Percentiles rank a stretch among this genome's conserved stretches.
Conservation (phyloP, 2,329 filamentous ascomycete genomes). For the Clonostachys rhizophaga region DNA sequence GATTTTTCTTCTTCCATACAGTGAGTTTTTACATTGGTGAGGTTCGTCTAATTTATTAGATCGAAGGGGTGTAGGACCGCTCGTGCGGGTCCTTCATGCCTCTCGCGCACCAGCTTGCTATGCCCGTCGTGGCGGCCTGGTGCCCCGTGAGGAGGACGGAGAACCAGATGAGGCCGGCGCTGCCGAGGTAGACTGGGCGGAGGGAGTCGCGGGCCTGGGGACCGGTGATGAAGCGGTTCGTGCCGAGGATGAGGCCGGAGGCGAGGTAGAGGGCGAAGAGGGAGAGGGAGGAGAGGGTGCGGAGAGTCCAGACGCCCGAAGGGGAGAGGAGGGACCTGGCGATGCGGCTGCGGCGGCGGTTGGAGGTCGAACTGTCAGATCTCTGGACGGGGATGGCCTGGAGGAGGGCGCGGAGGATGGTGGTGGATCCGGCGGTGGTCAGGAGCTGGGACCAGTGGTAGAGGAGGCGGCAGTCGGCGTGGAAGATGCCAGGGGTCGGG, state of each 20-base stretch:
- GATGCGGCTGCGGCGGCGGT: not conserved
- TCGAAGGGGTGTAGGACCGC: too few species aligned
- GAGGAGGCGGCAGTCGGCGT: not conserved
- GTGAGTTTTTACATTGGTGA: too few species aligned
- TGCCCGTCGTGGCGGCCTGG: not conserved
- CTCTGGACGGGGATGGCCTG: not conserved
- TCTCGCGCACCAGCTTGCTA: not conserved
- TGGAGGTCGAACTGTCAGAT: not conserved
- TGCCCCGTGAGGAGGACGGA: not conserved
- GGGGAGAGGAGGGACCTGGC: not conserved
- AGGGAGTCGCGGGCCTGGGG: slow-evolving; percentile 20
- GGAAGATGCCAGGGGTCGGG: not conserved
- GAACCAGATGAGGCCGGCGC: not conserved
- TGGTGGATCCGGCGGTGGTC: not conserved
- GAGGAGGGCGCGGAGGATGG: not conserved
- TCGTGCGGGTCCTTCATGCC: too few species aligned
- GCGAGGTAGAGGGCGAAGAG: not conserved
- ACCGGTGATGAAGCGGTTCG: slow-evolving; percentile 15
- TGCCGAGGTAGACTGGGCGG: slow-evolving; percentile 4
- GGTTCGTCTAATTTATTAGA: too few species aligned
- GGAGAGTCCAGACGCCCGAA: not conserved
- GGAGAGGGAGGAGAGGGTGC: not conserved
- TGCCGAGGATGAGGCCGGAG: not conserved
- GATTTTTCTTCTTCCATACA: too few species aligned
- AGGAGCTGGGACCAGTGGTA: not conserved